These are phyloP conservation scores for Hypoxylon cercidicola DNA, from an alignment of 495 filamentous ascomycete species.

Conservation along the genomic window DNA sequence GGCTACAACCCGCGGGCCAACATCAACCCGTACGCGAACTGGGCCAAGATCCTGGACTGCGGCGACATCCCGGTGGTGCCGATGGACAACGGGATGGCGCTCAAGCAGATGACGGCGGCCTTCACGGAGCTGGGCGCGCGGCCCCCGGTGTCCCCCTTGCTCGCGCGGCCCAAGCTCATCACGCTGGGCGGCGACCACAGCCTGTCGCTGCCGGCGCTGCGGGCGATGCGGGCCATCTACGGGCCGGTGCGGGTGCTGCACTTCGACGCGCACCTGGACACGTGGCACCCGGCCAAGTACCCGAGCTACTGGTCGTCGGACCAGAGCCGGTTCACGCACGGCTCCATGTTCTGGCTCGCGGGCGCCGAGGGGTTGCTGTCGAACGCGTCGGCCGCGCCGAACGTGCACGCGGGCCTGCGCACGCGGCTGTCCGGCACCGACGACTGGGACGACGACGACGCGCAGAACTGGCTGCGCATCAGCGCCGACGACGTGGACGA, in stretches of 20 bases:
- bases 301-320: conserved; percentile 75
- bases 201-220: conserved; percentile 77
- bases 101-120: conserved; percentile 80
- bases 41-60: conserved; percentile 80
- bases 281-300: conserved; percentile 85
- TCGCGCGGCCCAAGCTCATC: conserved; percentile 70
- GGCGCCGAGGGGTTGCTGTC: conserved; percentile 76
- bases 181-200: conserved; percentile 86
- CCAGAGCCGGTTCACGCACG: conserved; percentile 82
- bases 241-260: conserved; percentile 82
- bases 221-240: conserved; percentile 76
- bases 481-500: conserved; percentile 79
- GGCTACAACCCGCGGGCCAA: conserved; percentile 81
- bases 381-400: conserved; percentile 66
- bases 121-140: conserved; percentile 63
- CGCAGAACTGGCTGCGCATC: conserved; percentile 73
- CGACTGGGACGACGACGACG: conserved; percentile 72
- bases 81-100: conserved; percentile 79
- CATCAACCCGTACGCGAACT: conserved; percentile 80
- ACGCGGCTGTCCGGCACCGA: conserved; percentile 74
- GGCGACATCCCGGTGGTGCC: conserved; percentile 85
- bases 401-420: conserved; percentile 80
- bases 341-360: conserved; percentile 86
- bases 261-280: conserved; percentile 85
- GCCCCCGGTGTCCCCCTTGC: conserved; percentile 37